Conservation (phyloP, 129 eudicot species). For the Ambrosia artemisiifolia region DNA sequence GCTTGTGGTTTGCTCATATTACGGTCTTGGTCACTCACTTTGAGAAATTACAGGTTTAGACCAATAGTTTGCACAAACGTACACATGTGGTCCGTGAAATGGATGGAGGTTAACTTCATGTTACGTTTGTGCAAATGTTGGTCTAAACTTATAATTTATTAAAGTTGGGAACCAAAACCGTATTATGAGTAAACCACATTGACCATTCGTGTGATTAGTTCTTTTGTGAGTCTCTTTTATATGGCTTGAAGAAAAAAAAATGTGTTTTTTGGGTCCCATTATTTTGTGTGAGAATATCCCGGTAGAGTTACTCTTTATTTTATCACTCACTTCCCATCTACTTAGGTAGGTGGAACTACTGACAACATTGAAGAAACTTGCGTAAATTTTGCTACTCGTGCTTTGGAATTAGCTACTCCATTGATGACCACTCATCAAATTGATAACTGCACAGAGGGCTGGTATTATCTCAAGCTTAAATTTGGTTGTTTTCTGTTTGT, state of each 20-base stretch:
- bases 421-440: conserved; percentile 94
- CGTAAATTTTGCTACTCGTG: conserved; percentile 83
- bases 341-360: conserved; percentile 94
- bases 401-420: conserved; percentile 65
- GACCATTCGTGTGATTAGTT: too few relatives aligned
- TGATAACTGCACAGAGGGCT: conserved; percentile 98
- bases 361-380: conserved; percentile 96
- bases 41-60: too few relatives aligned
- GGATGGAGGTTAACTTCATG: too few relatives aligned
- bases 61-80: too few relatives aligned
- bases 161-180: too few relatives aligned
- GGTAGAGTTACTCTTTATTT: background rate
- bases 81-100: too few relatives aligned
- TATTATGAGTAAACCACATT: too few relatives aligned
- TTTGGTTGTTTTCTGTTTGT: background rate
- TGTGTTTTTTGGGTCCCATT: background rate
- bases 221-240: background rate
- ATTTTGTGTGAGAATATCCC: background rate
- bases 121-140: too few relatives aligned
- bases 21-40: too few relatives aligned
- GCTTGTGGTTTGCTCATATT: too few relatives aligned
- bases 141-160: too few relatives aligned
- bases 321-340: conserved; percentile 17
- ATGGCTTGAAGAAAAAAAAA: background rate
- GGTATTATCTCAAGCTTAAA: conserved; percentile 40